These are phyloP conservation scores for Cordyceps pruinosa DNA, from an alignment of 2,329 filamentous ascomycete species.

Conservation along the genomic window DNA sequence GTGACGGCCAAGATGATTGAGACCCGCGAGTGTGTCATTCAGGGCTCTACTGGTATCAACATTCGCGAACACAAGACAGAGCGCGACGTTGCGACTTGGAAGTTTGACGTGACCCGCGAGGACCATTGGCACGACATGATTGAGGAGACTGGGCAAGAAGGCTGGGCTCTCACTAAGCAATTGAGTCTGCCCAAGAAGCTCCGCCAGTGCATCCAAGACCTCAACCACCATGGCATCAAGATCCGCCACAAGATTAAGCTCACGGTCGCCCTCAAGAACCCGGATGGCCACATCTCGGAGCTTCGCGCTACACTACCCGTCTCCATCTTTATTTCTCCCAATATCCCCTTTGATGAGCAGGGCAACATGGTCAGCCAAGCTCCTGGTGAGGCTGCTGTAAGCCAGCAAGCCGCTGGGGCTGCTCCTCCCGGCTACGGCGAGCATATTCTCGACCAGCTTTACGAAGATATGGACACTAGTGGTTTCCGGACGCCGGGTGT, in stretches of 20 bases:
- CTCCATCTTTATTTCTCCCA: conserved; percentile 92
- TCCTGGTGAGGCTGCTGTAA: conserved; percentile 39
- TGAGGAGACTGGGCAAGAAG: conserved; percentile 59
- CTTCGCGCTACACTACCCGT: conserved; percentile 85
- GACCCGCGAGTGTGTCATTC: conserved; percentile 58
- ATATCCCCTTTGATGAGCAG: conserved; percentile 79
- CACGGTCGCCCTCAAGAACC: conserved; percentile 85
- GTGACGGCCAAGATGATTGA: conserved; percentile 78
- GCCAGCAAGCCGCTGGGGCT: conserved; percentile 52
- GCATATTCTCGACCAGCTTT: conserved; percentile 83
- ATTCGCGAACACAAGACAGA: conserved; percentile 55
- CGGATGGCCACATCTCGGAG: conserved; percentile 91
- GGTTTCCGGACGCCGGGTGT: conserved; percentile 69
- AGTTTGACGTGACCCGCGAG: conserved; percentile 46
- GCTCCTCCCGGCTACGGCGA: conserved; percentile 91
- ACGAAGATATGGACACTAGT: conserved; percentile 74
- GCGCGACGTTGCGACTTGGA: conserved; percentile 56
- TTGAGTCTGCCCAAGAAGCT: conserved; percentile 74
- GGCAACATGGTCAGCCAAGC: conserved; percentile 66
- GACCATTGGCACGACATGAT: conserved; percentile 65
- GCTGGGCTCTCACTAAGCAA: conserved; percentile 54
- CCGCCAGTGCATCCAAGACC: conserved; percentile 79
- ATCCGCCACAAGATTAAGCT: conserved; percentile 89
- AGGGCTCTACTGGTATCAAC: conserved; percentile 37
- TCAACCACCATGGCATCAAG: conserved; percentile 83